A percentile compares a stretch with the other conserved stretches of the same genome.
These are phyloP conservation scores for Linanthus parryae DNA, from an alignment of 148 eudicot genomes.

Conservation along the genomic window DNA sequence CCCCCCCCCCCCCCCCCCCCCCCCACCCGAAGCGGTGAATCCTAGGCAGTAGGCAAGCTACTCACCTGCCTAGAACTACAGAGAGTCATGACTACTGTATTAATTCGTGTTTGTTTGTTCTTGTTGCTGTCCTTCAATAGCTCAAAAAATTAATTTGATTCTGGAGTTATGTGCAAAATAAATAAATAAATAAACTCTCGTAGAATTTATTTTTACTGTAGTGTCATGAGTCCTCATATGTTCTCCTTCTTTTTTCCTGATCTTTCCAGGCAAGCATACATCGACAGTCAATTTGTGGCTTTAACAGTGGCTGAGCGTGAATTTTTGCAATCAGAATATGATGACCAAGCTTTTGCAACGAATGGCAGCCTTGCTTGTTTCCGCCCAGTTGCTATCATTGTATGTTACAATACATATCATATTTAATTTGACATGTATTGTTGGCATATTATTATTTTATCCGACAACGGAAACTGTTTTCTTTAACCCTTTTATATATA, in stretches of 20 bases:
- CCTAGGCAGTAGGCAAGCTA: too few species aligned
- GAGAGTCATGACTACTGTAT: too few species aligned
- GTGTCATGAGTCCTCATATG: not conserved
- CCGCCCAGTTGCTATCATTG: constrained; percentile 54
- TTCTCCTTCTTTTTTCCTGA: not conserved
- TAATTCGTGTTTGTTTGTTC: too few species aligned
- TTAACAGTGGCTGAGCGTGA: constrained; percentile 58
- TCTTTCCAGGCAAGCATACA: constrained; percentile 64
- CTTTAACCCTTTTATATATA: constrained; percentile 1
- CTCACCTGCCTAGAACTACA: too few species aligned
- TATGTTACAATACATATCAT: constrained; percentile 16
- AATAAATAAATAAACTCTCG: too few species aligned
- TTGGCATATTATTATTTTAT: too few species aligned
- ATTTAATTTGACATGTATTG: not conserved
- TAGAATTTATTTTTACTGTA: too few species aligned
- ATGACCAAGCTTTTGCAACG: constrained; percentile 53
- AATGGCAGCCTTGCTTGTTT: constrained; percentile 53
- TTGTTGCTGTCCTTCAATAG: too few species aligned
- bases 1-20: too few species aligned
- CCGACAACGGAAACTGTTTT: not conserved
- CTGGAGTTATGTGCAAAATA: too few species aligned
- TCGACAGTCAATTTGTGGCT: constrained; percentile 54
- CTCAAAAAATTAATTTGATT: too few species aligned
- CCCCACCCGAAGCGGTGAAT: too few species aligned
- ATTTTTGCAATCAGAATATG: constrained; percentile 68